A percentile compares a stretch with the other conserved stretches of the same genome.
Evolutionary conservation across 345 rosid genomes (phyloP).

Genomic region (Kernera saxatilis): DNA sequence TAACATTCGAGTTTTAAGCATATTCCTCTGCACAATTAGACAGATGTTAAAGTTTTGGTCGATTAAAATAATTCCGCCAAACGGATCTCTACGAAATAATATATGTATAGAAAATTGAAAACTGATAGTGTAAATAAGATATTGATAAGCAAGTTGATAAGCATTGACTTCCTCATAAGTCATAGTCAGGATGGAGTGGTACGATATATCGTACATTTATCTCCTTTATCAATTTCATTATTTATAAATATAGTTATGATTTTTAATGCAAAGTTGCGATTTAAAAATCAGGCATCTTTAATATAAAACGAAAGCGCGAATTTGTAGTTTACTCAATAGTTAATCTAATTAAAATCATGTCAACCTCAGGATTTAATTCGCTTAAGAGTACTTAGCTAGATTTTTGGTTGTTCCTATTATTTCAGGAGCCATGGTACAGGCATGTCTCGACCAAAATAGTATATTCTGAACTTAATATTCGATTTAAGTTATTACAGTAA

Average conservation of each 20-base stretch:
- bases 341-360: not conserved
- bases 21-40: not conserved
- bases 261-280: constrained; percentile 15
- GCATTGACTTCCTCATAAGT: constrained; percentile 28
- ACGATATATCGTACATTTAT: constrained; percentile 28
- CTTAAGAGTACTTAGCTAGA: not conserved
- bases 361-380: constrained; percentile 7
- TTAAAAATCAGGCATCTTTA: not conserved
- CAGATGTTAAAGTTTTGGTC: not conserved
- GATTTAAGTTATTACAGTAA: not conserved
- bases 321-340: constrained; percentile 22
- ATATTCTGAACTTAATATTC: not conserved
- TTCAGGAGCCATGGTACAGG: constrained; percentile 14
- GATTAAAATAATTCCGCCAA: not conserved
- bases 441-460: not conserved
- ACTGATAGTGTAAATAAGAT: constrained; percentile 11
- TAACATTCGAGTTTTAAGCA: not conserved
- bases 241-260: not conserved
- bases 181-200: constrained; percentile 29
- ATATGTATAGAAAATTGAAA: constrained; percentile 13
- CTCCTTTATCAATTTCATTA: constrained; percentile 10
- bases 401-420: constrained; percentile 10
- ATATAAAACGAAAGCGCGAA: constrained; percentile 16
- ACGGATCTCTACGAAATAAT: not conserved
- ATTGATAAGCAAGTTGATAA: constrained; percentile 34